These are phyloP conservation scores for Malus hybrid DNA, from an alignment of 331 rosid species.

Conservation along the genomic window DNA sequence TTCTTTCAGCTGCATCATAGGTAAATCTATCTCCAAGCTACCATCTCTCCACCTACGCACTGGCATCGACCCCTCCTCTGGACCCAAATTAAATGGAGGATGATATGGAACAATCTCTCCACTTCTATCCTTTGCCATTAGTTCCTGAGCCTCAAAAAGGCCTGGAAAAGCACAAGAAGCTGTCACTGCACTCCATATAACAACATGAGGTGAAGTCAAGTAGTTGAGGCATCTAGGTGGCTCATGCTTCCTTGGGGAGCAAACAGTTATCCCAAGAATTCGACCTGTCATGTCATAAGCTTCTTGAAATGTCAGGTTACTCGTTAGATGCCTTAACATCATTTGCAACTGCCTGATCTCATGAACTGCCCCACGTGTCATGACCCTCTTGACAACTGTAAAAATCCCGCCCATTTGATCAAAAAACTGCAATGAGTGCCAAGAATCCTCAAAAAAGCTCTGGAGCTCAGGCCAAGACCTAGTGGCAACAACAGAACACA, in stretches of 20 bases:
- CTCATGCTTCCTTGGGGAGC: constrained; percentile 98
- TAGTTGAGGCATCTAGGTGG: constrained; percentile 99
- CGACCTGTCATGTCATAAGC: constrained; percentile 98
- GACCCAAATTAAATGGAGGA: constrained; percentile 88
- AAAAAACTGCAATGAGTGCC: constrained; percentile 83
- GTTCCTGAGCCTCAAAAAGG: constrained; percentile 97
- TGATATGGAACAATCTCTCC: constrained; percentile 96
- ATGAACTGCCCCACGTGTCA: constrained; percentile 78
- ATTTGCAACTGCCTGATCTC: constrained; percentile 90
- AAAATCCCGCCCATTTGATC: constrained; percentile 91
- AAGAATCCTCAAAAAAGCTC: constrained; percentile 85
- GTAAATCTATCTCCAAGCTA: constrained; percentile 95
- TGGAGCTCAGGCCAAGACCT: constrained; percentile 97
- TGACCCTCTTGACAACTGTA: constrained; percentile 77
- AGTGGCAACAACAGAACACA: constrained; percentile 94
- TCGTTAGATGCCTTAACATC: constrained; percentile 82
- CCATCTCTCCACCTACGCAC: constrained; percentile 97
- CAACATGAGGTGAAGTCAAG: constrained; percentile 96
- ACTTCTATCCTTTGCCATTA: constrained; percentile 96
- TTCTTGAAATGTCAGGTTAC: constrained; percentile 96
- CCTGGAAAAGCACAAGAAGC: constrained; percentile 99
- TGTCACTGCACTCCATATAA: constrained; percentile 98
- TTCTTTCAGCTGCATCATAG: constrained; percentile 92
- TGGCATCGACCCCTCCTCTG: constrained; percentile 74
- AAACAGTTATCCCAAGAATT: constrained; percentile 91